These are phyloP conservation scores for Suillus fuscotomentosus DNA, from an alignment of 768 basidiomycete genomes.

Conservation along the genomic window DNA sequence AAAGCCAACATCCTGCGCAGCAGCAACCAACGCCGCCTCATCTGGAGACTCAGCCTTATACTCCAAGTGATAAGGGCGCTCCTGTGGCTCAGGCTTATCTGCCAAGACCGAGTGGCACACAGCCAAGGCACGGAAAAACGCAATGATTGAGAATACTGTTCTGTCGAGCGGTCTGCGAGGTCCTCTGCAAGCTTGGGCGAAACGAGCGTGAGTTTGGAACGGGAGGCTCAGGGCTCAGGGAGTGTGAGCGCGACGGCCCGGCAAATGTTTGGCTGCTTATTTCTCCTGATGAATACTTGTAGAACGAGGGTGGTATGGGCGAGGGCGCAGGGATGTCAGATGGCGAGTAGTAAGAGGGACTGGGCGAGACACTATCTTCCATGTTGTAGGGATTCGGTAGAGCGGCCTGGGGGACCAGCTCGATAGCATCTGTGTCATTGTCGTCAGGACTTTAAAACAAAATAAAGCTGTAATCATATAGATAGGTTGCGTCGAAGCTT, in stretches of 20 bases:
- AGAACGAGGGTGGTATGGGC: conserved; percentile 52
- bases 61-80: conserved; percentile 61
- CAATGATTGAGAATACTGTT: conserved; percentile 68
- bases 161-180: conserved; percentile 56
- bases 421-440: conserved; percentile 6
- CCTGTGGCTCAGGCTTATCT: conserved; percentile 64
- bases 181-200: conserved; percentile 83
- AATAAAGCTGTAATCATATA: conserved; percentile 95
- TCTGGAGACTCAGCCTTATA: conserved; percentile 98
- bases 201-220: conserved; percentile 73
- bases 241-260: conserved; percentile 8
- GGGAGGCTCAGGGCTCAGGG: conserved; percentile 5
- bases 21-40: conserved; percentile 90
- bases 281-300: conserved; percentile 46
- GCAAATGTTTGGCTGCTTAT: conserved; percentile 34
- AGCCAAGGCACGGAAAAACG: conserved; percentile 94
- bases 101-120: conserved; percentile 91
- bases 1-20: conserved; percentile 91
- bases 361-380: conserved; percentile 26
- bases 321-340: conserved; percentile 52
- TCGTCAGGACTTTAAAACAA: conserved; percentile 52
- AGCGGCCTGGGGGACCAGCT: neutral
- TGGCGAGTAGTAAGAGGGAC: conserved; percentile 61
- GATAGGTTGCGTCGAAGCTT: conserved; percentile 92
- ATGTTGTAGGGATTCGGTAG: neutral